Base-by-base conservation (phyloP, 345 rosid genomes). In the Luvunga scandens region DNA sequence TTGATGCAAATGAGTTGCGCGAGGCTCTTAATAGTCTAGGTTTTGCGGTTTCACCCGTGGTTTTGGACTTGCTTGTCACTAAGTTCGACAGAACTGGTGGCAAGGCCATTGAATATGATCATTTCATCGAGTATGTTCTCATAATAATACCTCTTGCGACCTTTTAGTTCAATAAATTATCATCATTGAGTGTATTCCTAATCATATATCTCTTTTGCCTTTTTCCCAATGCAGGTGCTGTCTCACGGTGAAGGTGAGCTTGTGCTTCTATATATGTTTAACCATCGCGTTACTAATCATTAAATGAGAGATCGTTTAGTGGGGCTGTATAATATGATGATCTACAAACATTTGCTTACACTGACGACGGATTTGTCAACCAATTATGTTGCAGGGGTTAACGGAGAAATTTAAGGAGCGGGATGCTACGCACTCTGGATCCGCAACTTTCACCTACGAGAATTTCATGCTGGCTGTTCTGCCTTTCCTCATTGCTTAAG, bases 401-500 rank as follows among this genome's bases (percentile, higher is more conserved):
- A 92, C 99, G 0, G 97, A 93, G 87, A 95, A 92, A 81, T 95
- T 95, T 87, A 92, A 88, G 84, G 99, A 92, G 87, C 91, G 82
- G 85, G 99, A 93, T 83, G 64, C 79, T 5, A 7, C 79, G 2
- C 91, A 85, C 86, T 82, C 94, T 1, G 97, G 98, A n/a, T 84
- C 93, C 2, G 98, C 93, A 25, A 86, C 93, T 38, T 95, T 95
- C 85, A 83, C 86, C 6, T 95, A 95, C 7, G 98, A 95, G 73
- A 75, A 77, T 3, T 95, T 95, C 89, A 92, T 95, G 98, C 86
- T 95, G 62, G 86, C 95, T 36, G 95, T 95, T 69, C 86, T 95
- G 73, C 98, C 99, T 0, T 95, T 95, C 88, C 90, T 95, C 78
- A 84, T 93, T 74, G 97, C 97, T 1, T 93, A 87, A 81, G 69